Evolutionary conservation across 129 eudicot genomes (phyloP), one percentile per base, ranked within the genome.

Genomic region (Flaveria linearis): DNA sequence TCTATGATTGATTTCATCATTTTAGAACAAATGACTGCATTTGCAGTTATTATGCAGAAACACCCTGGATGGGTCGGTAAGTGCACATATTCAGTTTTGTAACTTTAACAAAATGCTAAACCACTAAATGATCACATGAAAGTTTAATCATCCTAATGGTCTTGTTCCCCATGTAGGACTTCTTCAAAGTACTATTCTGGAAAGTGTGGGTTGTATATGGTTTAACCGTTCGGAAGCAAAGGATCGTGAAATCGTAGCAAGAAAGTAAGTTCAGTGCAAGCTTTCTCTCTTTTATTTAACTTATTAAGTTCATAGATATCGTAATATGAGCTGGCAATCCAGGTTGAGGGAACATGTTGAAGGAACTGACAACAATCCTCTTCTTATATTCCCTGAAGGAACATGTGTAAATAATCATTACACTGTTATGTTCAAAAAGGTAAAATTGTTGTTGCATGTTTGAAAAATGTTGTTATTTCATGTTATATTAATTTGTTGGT

Each of bases 31-130:
- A 94, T 94, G 98, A 94, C 97, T 83, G 93, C 97, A 84, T 94
- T 94, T 84, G 96, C 98, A 82, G 97, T 94, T 71, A 94, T 94
- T 18, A 94, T 94, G 98, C 98, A 94, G 78, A 94, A 94, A 80
- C 98, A 94, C 83, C 97, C 97, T 74, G 98, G 98, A 45, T 94
- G 98, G 98, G 97, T 94, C 67, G 98, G 98, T 94, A 81, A 72
- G 98, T 76, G 68, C 50, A 36, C 13, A 17, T 66, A 23, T 45
- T 53, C 43, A 13, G 15, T 58, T 20, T 71, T 49, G 75, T 9
- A 51, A 71, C 75, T 71, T 28, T 1, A 15, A 18, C 3, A 28
- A 70, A 70, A 70, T 47, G 62, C 43, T 23, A 70, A 25, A 45
- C 15, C 15, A 0, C 39, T 25, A 49, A 25, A 53, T 72, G 76